phyloP scores from a whole-genome alignment of 331 rosid genomes.

The Spiraea crenata region DNA sequence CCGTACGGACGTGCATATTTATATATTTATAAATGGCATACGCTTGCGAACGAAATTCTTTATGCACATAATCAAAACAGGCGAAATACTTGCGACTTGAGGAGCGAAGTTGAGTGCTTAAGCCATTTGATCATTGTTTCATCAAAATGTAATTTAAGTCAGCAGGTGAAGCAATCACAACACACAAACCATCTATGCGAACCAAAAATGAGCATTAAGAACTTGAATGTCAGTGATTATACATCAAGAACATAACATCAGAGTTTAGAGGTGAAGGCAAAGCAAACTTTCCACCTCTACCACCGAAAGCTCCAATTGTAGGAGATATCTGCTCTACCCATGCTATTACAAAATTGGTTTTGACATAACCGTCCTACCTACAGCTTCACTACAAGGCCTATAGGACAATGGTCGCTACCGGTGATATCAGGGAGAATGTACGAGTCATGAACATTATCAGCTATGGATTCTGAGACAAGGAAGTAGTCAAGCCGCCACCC shows the following conservation, averaged over 20 bases:
- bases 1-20: no score
- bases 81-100: no score
- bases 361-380: constrained; percentile 20
- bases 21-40: no score
- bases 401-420: constrained; percentile 94
- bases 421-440: constrained; percentile 77
- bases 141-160: no score
- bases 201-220: background rate
- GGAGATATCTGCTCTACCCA: background rate
- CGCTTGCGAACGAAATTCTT: no score
- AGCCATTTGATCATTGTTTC: no score
- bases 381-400: constrained; percentile 66
- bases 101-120: no score
- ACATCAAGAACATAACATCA: background rate
- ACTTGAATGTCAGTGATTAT: background rate
- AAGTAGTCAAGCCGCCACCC: constrained; percentile 98
- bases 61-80: no score
- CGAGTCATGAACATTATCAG: constrained; percentile 76
- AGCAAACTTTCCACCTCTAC: background rate
- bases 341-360: constrained; percentile 5
- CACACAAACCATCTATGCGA: no score
- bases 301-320: background rate
- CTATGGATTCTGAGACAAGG: constrained; percentile 83
- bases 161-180: no score
- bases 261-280: background rate